Evolutionary conservation across 2,329 filamentous ascomycete genomes (phyloP).

Genomic region (Pseudopithomyces chartarum): DNA sequence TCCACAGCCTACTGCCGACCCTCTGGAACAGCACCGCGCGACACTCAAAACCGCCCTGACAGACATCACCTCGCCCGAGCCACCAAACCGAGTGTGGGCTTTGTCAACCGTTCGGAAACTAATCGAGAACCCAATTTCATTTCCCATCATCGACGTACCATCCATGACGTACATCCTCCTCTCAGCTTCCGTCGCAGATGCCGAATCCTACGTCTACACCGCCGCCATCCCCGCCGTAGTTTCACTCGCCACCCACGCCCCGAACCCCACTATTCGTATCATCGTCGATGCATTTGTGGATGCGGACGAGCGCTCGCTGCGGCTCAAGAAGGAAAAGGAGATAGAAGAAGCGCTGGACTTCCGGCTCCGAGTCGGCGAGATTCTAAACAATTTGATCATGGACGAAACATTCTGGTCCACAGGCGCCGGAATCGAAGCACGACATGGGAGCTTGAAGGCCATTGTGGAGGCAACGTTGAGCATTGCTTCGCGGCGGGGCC

Average conservation of each 20-base stretch:
- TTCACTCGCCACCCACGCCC: constrained; percentile 65
- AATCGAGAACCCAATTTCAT: constrained; percentile 56
- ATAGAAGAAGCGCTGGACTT: constrained; percentile 59
- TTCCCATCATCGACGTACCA: constrained; percentile 67
- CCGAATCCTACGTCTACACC: constrained; percentile 74
- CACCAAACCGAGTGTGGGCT: constrained; percentile 45
- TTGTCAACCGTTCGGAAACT: constrained; percentile 48
- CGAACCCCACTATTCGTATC: constrained; percentile 65
- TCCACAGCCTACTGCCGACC: constrained; percentile 54
- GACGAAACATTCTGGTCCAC: constrained; percentile 25
- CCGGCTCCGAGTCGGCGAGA: constrained; percentile 70
- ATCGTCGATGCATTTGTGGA: constrained; percentile 72
- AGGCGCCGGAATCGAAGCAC: neutral
- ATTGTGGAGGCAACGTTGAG: constrained; percentile 65
- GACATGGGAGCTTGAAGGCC: constrained; percentile 18
- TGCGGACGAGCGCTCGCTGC: constrained; percentile 52
- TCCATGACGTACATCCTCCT: constrained; percentile 68
- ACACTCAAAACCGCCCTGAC: constrained; percentile 26
- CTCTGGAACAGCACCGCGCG: constrained; percentile 54
- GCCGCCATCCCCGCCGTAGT: constrained; percentile 70
- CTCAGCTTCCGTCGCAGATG: constrained; percentile 66
- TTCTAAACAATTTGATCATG: constrained; percentile 30
- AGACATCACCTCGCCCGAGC: constrained; percentile 39
- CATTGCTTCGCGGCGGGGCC: constrained; percentile 66
- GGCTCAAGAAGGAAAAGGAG: constrained; percentile 30